Percentiles rank a stretch among this genome's conserved stretches.
These are phyloP conservation scores for Pestalotiopsis sp. DNA, from an alignment of 2,329 filamentous ascomycete species.

Conservation along the genomic window DNA sequence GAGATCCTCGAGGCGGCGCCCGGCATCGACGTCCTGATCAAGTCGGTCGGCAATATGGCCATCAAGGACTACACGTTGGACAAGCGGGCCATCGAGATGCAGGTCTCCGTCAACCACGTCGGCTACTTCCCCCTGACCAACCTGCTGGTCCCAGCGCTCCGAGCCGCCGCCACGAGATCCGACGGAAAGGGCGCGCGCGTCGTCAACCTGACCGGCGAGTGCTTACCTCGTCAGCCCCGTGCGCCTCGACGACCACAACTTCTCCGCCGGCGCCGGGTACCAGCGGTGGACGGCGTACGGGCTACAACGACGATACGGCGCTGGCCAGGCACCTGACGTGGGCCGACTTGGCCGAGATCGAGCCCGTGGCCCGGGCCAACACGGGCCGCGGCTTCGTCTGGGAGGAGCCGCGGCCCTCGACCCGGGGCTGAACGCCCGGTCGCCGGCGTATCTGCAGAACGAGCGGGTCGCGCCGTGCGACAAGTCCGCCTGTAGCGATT, in stretches of 20 bases:
- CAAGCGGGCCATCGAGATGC: constrained; percentile 7
- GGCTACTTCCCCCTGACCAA: constrained; percentile 7
- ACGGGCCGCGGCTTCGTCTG: not conserved
- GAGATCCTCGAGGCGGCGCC: not conserved
- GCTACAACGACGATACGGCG: not conserved
- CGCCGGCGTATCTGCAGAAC: not conserved
- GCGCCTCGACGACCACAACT: not conserved
- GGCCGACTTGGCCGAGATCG: not conserved
- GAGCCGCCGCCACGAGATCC: not conserved
- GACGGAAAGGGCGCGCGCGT: not conserved
- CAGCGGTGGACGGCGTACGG: not conserved
- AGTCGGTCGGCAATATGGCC: not conserved
- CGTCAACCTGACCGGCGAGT: not conserved
- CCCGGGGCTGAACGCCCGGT: not conserved
- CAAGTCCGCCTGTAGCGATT: not conserved
- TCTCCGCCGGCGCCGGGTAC: not conserved
- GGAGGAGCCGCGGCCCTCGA: not conserved
- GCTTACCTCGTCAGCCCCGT: constrained; percentile 2
- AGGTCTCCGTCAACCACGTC: constrained; percentile 8
- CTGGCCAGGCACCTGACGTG: not conserved
- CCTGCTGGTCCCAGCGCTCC: not conserved
- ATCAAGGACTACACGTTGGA: not conserved
- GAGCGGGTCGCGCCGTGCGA: not conserved
- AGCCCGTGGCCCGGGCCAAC: not conserved
- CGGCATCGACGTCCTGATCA: not conserved